Evolutionary conservation across 176 grass and related monocot species (phyloP), one percentile per base, ranked within the genome.

Genomic region (Carex littledalei): DNA sequence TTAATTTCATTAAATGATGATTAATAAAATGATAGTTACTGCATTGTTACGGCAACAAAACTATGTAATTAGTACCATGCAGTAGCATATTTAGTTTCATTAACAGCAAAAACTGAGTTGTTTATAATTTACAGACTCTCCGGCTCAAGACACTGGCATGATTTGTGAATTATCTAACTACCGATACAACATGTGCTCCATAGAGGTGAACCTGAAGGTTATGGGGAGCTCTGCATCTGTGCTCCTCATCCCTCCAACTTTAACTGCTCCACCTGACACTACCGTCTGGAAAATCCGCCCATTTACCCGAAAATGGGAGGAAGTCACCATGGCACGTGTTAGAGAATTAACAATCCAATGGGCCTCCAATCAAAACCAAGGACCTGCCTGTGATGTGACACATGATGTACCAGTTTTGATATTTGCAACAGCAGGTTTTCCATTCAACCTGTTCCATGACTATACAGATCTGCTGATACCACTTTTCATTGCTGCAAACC

Each of bases 121-220:
- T 82, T 64, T 20, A 17, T 63, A 5, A 16, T 47, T 75, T 3
- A 49, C 80, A 64, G 60, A 53, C 7, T 67, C 60, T 82, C 35
- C 1, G 2, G 59, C 60, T 0, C 58, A 20, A 67, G 29, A 66
- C 8, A 89, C 8, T n/a, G 86, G 87, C 15, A 87, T 85, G 1
- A 56, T 87, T 22, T 97, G 94, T 70, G 89, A 97, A 70, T 91
- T 92, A 55, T 87, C 94, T 16, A 86, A 94, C 55, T 90, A 87
- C 69, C 75, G 90, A 75, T 86, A 87, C 54, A 92, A 97, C 71
- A 70, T 90, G 37, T 97, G 94, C 4, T 89, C 90, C 72, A 89
- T 97, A 88, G 60, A 85, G 77, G 94, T 92, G 54, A 81, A 93
- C 41, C 85, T 97, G 35, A 87, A 86, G 63, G 89, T 97, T 54